A percentile compares a stretch with the other conserved stretches of the same genome.
phyloP scores from a whole-genome alignment of 805 yeast species.

The Tetrapisispora phaffii region DNA sequence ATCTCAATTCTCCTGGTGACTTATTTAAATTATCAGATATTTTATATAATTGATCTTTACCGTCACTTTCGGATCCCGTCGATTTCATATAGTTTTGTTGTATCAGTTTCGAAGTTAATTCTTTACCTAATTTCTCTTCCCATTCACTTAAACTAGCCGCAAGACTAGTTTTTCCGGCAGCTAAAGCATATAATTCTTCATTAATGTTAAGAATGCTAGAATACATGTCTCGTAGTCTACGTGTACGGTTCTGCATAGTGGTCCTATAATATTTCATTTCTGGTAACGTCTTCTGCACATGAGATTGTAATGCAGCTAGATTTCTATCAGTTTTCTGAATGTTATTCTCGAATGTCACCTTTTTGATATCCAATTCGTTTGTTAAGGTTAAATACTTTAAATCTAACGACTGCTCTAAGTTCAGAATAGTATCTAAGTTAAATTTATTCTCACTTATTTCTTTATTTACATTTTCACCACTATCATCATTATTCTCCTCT shows the following conservation, averaged over 20 bases:
- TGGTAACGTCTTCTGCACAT: constrained; percentile 9
- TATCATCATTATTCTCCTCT: constrained; percentile 6
- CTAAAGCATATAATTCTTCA: constrained; percentile 16
- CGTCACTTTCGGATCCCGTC: constrained; percentile 5
- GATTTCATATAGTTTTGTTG: constrained; percentile 13
- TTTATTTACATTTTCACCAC: background rate
- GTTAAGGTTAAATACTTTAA: constrained; percentile 20
- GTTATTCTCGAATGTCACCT: constrained; percentile 16
- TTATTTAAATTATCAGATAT: constrained; percentile 23
- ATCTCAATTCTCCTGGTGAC: constrained; percentile 20
- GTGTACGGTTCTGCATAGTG: constrained; percentile 13
- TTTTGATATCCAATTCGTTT: constrained; percentile 20
- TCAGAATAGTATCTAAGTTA: constrained; percentile 5
- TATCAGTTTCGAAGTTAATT: constrained; percentile 16
- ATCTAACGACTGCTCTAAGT: constrained; percentile 10
- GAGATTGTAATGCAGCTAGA: constrained; percentile 8
- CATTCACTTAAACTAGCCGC: constrained; percentile 20
- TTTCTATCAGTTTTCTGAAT: constrained; percentile 16
- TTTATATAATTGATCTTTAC: constrained; percentile 9
- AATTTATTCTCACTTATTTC: constrained; percentile 4
- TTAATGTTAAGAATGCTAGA: constrained; percentile 17
- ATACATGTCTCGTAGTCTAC: constrained; percentile 18
- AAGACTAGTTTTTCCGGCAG: constrained; percentile 16
- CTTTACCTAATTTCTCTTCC: constrained; percentile 20
- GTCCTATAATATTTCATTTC: constrained; percentile 8